Conservation (phyloP, 148 eudicot genomes). For the Cornus florida region DNA sequence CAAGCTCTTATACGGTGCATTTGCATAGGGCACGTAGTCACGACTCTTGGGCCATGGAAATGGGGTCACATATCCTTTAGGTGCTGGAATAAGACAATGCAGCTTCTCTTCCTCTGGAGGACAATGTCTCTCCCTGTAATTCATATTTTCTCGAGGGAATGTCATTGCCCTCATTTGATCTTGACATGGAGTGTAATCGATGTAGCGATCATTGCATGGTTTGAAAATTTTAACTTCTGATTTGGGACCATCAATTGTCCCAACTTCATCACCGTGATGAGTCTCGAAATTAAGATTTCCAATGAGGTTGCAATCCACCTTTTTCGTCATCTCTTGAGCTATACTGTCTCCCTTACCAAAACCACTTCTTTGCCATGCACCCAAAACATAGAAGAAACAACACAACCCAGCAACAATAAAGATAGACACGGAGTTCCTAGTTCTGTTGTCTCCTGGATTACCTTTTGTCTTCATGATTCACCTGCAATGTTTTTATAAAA, state of each 20-base stretch:
- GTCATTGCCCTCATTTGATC: slow-evolving; percentile 57
- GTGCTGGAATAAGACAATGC: slow-evolving; percentile 49
- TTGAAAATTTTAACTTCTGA: slow-evolving; percentile 28
- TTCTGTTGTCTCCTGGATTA: slow-evolving; percentile 40
- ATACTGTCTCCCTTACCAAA: slow-evolving; percentile 54
- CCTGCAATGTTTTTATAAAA: slow-evolving; percentile 15
- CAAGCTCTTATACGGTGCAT: slow-evolving; percentile 55
- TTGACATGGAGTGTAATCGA: slow-evolving; percentile 55
- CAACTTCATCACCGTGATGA: slow-evolving; percentile 30
- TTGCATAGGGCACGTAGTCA: slow-evolving; percentile 57
- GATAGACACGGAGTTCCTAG: slow-evolving; percentile 35
- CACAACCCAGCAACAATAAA: slow-evolving; percentile 41
- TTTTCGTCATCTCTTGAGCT: slow-evolving; percentile 37
- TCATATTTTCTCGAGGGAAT: slow-evolving; percentile 51
- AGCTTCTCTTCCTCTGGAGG: slow-evolving; percentile 43
- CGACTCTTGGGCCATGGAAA: slow-evolving; percentile 59
- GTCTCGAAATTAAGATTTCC: slow-evolving; percentile 37
- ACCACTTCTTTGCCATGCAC: slow-evolving; percentile 56
- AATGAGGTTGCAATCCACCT: slow-evolving; percentile 38
- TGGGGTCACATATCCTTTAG: slow-evolving; percentile 54
- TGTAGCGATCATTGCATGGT: slow-evolving; percentile 34
- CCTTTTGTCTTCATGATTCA: slow-evolving; percentile 46
- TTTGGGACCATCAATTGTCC: slow-evolving; percentile 16
- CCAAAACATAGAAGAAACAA: slow-evolving; percentile 43
- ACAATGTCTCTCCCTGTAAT: slow-evolving; percentile 52